phyloP scores from a whole-genome alignment of 352 stramenopile species.

The Pythium myriotylum region DNA sequence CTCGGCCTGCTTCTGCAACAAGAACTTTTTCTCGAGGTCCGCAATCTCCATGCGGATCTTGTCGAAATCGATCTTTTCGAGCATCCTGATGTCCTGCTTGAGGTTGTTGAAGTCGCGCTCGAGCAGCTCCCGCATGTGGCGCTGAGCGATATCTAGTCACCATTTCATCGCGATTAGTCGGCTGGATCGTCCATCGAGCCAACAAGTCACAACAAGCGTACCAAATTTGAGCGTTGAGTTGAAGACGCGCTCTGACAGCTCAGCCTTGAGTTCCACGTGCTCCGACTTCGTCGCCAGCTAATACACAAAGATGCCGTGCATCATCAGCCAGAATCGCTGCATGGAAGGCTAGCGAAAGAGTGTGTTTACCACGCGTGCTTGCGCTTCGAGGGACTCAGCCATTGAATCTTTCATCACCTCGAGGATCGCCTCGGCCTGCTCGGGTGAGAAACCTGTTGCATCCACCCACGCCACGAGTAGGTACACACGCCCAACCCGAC shows the following conservation, averaged over 20 bases:
- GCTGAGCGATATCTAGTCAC: conserved; percentile 80
- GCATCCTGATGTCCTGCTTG: conserved; percentile 90
- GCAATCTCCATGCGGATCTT: conserved; percentile 88
- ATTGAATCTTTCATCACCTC: conserved; percentile 84
- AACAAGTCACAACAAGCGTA: conserved; percentile 17
- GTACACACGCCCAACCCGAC: background rate
- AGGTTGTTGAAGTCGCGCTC: conserved; percentile 90
- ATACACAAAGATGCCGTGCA: background rate
- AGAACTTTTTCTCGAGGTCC: conserved; percentile 89
- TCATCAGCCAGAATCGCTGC: background rate
- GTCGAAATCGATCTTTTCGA: conserved; percentile 91
- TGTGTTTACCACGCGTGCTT: conserved; percentile 67
- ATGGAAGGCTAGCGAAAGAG: conserved; percentile 2
- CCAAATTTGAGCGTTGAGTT: conserved; percentile 91
- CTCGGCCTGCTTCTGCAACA: conserved; percentile 88
- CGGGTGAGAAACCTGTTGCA: conserved; percentile 58
- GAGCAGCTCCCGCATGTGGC: conserved; percentile 85
- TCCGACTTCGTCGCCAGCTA: conserved; percentile 87
- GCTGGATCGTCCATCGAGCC: no score
- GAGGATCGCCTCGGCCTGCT: conserved; percentile 80
- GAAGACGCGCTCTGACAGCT: conserved; percentile 87
- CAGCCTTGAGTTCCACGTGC: conserved; percentile 83
- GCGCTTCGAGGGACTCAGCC: conserved; percentile 72
- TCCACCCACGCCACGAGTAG: background rate
- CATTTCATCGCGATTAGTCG: no score